Evolutionary conservation across 257 asterid genomes (phyloP).

Genomic region (Asclepias syriaca): DNA sequence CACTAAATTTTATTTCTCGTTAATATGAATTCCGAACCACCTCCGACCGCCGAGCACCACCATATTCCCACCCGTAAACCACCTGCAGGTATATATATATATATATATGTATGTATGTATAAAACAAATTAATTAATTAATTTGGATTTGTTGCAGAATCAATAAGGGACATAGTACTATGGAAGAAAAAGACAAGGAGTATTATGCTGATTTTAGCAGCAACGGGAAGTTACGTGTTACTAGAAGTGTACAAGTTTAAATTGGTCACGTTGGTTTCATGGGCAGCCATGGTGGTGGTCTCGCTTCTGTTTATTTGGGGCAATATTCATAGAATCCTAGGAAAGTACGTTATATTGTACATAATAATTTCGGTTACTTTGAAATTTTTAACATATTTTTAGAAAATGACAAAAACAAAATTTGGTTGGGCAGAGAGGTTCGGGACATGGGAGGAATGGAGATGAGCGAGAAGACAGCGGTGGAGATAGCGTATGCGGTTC

Average conservation of each 20-base stretch:
- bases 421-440: constrained; percentile 38
- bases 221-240: constrained; percentile 37
- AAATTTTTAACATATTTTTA: too few species aligned
- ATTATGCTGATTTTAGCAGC: constrained; percentile 31
- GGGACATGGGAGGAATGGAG: constrained; percentile 42
- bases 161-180: constrained; percentile 35
- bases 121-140: too few species aligned
- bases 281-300: constrained; percentile 38
- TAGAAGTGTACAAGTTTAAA: constrained; percentile 42
- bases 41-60: constrained; percentile 3
- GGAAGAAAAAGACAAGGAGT: constrained; percentile 49
- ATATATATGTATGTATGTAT: too few species aligned
- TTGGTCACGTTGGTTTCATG: constrained; percentile 44
- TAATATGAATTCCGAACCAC: neutral
- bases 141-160: constrained; percentile 23
- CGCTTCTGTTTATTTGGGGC: constrained; percentile 45
- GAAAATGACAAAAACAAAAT: too few species aligned
- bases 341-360: constrained; percentile 27
- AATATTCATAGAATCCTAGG: constrained; percentile 40
- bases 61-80: neutral
- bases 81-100: neutral
- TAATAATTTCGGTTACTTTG: neutral
- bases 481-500: constrained; percentile 27
- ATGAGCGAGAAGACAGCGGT: constrained; percentile 36
- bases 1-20: neutral